Percentiles rank a stretch among this genome's conserved stretches.
Conservation (phyloP, 768 basidiomycete species). For the Psilocybe cubensis region DNA sequence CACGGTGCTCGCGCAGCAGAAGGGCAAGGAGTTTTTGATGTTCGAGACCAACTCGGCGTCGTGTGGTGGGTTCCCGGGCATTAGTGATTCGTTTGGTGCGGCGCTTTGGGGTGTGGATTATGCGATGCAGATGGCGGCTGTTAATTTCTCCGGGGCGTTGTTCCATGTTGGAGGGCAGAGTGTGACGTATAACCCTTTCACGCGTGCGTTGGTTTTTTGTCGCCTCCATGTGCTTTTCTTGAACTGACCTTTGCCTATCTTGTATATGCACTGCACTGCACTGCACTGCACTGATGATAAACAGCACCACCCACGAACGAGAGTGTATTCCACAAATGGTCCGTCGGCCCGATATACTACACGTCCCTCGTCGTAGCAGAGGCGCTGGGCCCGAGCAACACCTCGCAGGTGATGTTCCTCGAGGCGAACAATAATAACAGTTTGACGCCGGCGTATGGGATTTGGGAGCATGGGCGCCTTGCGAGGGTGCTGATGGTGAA, state of each 20-base stretch:
- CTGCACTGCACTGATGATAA: slow-evolving; percentile 57
- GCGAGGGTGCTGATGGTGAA: slow-evolving; percentile 71
- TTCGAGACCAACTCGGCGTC: slow-evolving; percentile 73
- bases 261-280: no score
- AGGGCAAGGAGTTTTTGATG: slow-evolving; percentile 59
- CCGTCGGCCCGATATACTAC: slow-evolving; percentile 78
- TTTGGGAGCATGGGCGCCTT: slow-evolving; percentile 71
- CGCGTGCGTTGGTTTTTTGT: background rate
- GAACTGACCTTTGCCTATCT: no score
- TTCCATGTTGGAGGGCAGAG: slow-evolving; percentile 69
- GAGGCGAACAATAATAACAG: slow-evolving; percentile 16
- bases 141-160: slow-evolving; percentile 57
- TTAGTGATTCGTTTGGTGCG: slow-evolving; percentile 63
- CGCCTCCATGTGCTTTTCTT: no score
- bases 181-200: slow-evolving; percentile 58
- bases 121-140: slow-evolving; percentile 61
- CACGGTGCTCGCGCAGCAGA: slow-evolving; percentile 43
- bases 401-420: slow-evolving; percentile 44
- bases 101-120: slow-evolving; percentile 70
- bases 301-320: slow-evolving; percentile 62
- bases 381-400: slow-evolving; percentile 64
- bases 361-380: slow-evolving; percentile 73
- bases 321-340: slow-evolving; percentile 68
- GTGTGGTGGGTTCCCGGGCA: slow-evolving; percentile 70
- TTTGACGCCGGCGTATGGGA: slow-evolving; percentile 49